Percentiles rank a stretch among this genome's conserved stretches.
Conservation (phyloP, 441 rosid genomes). For the Populus tomentosa region DNA sequence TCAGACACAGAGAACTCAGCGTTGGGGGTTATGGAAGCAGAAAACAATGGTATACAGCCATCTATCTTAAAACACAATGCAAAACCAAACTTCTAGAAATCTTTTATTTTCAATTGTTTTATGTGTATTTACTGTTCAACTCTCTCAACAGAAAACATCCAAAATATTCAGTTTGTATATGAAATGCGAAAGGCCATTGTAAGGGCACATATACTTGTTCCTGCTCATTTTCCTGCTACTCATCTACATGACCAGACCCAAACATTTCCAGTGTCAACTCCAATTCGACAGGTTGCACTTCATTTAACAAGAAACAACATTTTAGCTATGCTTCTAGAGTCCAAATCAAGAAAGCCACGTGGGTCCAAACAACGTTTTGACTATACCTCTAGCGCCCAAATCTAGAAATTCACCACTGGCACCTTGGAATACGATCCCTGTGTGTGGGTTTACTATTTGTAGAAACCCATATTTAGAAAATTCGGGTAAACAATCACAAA, state of each 20-base stretch:
- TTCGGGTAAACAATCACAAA: too few species aligned
- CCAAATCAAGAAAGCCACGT: not conserved
- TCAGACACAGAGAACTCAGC: slow-evolving; percentile 6
- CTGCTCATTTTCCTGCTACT: not conserved
- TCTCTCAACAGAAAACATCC: not conserved
- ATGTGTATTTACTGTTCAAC: not conserved
- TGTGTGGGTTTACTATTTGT: not conserved
- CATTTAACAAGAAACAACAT: not conserved
- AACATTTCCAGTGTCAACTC: not conserved
- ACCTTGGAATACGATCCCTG: not conserved
- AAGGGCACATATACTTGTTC: not conserved
- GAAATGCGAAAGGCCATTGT: not conserved
- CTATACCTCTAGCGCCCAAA: not conserved
- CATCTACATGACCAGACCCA: not conserved
- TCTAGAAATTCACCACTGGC: not conserved
- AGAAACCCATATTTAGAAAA: not conserved
- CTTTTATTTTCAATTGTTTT: not conserved
- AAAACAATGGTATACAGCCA: not conserved
- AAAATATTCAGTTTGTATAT: not conserved
- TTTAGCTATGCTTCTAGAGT: not conserved
- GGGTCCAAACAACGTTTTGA: too few species aligned
- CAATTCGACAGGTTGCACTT: not conserved
- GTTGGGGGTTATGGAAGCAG: not conserved
- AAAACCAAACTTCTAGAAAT: not conserved
- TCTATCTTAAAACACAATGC: too few species aligned